phyloP scores from a whole-genome alignment of 1,284 basidiomycete species.

The Papiliotrema fonsecae region DNA sequence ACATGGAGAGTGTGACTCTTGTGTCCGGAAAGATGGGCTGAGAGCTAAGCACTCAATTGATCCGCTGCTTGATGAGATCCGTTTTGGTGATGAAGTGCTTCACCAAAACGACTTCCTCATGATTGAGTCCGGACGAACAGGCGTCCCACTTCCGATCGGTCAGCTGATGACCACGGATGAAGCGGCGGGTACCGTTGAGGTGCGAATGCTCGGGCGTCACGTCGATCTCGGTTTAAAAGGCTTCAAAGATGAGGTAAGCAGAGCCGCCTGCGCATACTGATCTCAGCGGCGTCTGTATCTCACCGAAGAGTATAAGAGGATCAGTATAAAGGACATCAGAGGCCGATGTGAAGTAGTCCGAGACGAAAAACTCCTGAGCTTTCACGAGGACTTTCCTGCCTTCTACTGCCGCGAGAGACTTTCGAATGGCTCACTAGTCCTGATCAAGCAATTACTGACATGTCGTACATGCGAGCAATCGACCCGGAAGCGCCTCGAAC shows the following conservation, averaged over 20 bases:
- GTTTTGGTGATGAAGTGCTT: background rate
- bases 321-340: background rate
- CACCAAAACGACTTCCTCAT: constrained; percentile 21
- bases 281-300: constrained; percentile 4
- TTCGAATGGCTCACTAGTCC: background rate
- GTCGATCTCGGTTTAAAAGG: background rate
- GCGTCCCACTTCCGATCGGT: constrained; percentile 13
- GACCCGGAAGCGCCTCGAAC: background rate
- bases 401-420: constrained; percentile 5
- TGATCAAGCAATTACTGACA: background rate
- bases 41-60: too few relatives aligned
- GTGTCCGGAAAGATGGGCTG: background rate
- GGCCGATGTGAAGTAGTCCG: constrained; percentile 1
- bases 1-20: background rate
- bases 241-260: constrained; percentile 3
- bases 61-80: too few relatives aligned
- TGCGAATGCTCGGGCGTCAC: background rate
- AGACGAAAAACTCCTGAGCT: too few relatives aligned
- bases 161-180: constrained; percentile 1
- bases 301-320: background rate
- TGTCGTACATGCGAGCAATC: background rate
- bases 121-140: constrained; percentile 11
- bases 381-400: background rate
- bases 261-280: background rate
- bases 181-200: background rate